Evolutionary conservation across 768 basidiomycete genomes (phyloP), one percentile per base, ranked within the genome.

Genomic region (Leccinum pellstonianum): DNA sequence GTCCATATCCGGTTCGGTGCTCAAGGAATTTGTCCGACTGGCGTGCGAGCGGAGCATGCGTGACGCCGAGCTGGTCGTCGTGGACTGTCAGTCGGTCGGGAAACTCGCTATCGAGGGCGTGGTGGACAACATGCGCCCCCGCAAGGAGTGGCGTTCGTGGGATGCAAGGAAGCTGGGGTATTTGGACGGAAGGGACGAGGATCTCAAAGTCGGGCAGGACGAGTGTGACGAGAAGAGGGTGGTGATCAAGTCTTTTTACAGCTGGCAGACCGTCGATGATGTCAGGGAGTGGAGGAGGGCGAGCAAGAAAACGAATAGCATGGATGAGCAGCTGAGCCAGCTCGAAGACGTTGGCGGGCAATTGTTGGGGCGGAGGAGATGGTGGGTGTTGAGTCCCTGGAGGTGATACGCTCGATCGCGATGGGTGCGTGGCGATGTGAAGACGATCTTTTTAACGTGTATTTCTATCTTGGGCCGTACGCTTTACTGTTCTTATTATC

Each of bases 211-310:
- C 8, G 88, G 87, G 50, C 86, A 91, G 75, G 88, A 92, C 71
- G 93, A 95, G 71, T 91, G 91, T 68, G 91, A 93, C 62, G 80
- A 82, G 66, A 73, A 67, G 67, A 77, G 86, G 25, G 86, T 94
- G 25, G 87, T 91, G 54, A 69, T 94, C 64, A 93, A 23, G 23
- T 23, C 23, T 3, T 23, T 23, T 23, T 23, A 23, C 23, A 23
- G 23, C 23, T 23, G 23, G 23, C 23, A 23, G 23, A 23, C 23
- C 23, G 23, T 23, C 23, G 23, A 23, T 23, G 23, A 23, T 0
- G 23, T 23, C 23, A 23, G 23, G 23, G 23, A 23, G 23, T 23
- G 23, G 23, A 23, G 23, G 23, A 23, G 23, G 23, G 23, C 23
- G 23, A 23, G 23, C 23, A 23, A 23, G 23, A 23, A 23, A 23